Evolutionary conservation across 495 filamentous ascomycete genomes (phyloP), one percentile per base, ranked within the genome.

Genomic region (Achaetomiella virescens): DNA sequence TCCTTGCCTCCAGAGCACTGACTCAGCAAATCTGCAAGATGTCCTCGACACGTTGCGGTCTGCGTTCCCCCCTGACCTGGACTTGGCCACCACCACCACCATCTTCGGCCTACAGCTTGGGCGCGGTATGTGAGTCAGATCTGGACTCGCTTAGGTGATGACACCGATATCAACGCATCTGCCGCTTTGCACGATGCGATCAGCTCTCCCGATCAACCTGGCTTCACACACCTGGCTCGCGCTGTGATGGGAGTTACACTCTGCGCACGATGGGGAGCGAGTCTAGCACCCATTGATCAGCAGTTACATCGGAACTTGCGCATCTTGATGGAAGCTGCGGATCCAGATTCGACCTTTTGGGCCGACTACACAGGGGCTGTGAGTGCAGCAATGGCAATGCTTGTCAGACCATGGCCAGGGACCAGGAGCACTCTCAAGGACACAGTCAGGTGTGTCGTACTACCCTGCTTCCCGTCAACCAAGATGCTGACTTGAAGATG

Each of bases 241-340:
- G 84, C 85, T 0, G 70, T 89, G 1, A 70, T 96, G 2, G 87
- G 84, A 0, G 70, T 96, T 2, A 79, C 86, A 2, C 78, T 92
- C 12, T 90, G 84, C 50, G 87, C 85, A 43, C 78, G 91, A 58
- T 95, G 88, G 80, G 87, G 84, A 14, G 84, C 81, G 7, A 76
- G 80, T 53, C 70, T 95, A 10, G 71, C 70, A 15, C 72, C 77
- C 2, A 75, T 77, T 22, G 75, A 82, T 54, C 62, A 65, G 42
- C 61, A 66, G 9, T 62, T 80, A 12, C 63, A 67, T 29, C 41
- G 57, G 14, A 72, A 71, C 46, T 61, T 82, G 3, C 67, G 68
- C 21, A 63, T 58, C 36, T 55, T 77, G 54, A 56, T 73, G 25
- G 53, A 59, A 36, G 55, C 54, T 14, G 55, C 62, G 8, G 62